These are phyloP conservation scores for Alternaria brassicae DNA, from an alignment of 2,329 filamentous ascomycete genomes.

Conservation along the genomic window DNA sequence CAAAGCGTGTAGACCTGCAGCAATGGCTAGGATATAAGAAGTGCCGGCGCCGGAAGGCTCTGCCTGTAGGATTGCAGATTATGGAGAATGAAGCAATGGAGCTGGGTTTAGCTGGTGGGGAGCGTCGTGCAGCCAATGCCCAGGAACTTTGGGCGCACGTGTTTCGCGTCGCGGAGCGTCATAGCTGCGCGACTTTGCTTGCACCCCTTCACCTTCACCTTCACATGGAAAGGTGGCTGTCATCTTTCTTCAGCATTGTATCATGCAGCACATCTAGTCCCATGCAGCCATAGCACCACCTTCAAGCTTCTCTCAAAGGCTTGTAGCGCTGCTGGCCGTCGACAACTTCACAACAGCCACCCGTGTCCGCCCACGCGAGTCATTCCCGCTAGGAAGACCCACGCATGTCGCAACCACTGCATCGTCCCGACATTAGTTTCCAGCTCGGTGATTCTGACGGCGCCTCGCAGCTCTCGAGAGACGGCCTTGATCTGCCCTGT, in stretches of 20 bases:
- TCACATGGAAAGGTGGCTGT: too few relatives aligned
- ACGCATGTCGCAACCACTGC: constrained; percentile 2
- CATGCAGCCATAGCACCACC: too few relatives aligned
- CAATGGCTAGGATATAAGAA: neutral
- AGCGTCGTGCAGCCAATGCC: constrained; percentile 17
- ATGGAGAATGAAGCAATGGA: constrained; percentile 1
- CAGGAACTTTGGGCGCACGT: constrained; percentile 16
- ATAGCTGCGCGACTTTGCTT: constrained; percentile 9
- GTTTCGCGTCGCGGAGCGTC: constrained; percentile 7
- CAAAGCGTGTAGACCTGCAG: constrained; percentile 7
- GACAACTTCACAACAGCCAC: neutral
- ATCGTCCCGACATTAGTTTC: constrained; percentile 13
- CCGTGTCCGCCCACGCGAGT: constrained; percentile 7
- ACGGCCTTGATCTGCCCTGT: neutral
- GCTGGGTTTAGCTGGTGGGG: constrained; percentile 13
- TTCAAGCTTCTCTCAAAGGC: fast-evolving
- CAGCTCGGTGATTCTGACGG: too few relatives aligned
- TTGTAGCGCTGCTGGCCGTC: neutral
- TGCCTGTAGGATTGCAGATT: constrained; percentile 9
- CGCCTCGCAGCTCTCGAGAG: too few relatives aligned
- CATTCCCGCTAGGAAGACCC: constrained; percentile 11
- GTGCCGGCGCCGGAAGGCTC: constrained; percentile 16
- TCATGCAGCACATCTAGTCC: too few relatives aligned
- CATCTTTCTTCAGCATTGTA: too few relatives aligned
- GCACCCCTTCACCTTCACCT: neutral